These are phyloP conservation scores for Teratosphaeria zuluensis DNA, from an alignment of 2,329 filamentous ascomycete genomes.

Conservation along the genomic window DNA sequence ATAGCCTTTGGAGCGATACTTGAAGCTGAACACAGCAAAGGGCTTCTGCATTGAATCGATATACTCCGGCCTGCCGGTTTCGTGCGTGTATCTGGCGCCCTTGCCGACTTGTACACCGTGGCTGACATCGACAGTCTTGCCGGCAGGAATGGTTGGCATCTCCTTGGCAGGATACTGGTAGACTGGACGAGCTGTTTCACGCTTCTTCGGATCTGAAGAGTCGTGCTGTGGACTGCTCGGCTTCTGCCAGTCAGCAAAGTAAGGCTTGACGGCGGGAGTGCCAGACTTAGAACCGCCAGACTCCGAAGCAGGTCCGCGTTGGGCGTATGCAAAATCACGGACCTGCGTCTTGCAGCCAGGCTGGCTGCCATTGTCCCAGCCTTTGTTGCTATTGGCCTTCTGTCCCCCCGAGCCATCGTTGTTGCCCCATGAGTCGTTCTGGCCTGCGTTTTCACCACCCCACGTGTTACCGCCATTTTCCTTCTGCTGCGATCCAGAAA, in stretches of 20 bases:
- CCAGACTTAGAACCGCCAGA: neutral
- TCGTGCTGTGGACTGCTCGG: constrained; percentile 1
- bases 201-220: constrained; percentile 2
- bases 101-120: constrained; percentile 23
- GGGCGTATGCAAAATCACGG: neutral
- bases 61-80: constrained; percentile 29
- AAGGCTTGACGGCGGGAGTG: constrained; percentile 16
- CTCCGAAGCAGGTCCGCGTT: neutral
- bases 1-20: constrained; percentile 30
- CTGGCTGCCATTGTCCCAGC: neutral
- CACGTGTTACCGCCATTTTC: neutral
- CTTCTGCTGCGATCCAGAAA: neutral
- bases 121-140: constrained; percentile 10
- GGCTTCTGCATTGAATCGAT: constrained; percentile 30
- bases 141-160: constrained; percentile 13
- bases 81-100: constrained; percentile 31
- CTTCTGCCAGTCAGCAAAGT: constrained; percentile 23
- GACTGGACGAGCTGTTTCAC: constrained; percentile 11
- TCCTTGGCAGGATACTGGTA: constrained; percentile 25
- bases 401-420: neutral
- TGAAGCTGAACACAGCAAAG: constrained; percentile 42
- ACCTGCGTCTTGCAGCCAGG: neutral
- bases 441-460: neutral
- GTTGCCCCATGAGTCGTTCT: neutral
- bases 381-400: neutral